Evolutionary conservation across 345 rosid species (phyloP), one percentile per base, ranked within the genome.

Genomic region (Odontarrhena argentea): DNA sequence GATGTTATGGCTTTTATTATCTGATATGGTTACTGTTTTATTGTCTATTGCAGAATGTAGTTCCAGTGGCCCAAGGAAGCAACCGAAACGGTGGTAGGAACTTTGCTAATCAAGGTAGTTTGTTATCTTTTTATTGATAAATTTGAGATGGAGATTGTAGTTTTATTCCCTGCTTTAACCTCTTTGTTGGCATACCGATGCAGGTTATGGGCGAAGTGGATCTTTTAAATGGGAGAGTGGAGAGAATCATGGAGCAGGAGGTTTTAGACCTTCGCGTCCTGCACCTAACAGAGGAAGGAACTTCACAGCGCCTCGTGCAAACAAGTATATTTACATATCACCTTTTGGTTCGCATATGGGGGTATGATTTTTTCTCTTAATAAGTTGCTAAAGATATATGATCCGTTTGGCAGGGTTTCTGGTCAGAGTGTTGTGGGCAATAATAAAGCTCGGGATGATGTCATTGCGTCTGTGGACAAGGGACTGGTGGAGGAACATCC

Each of bases 141-240:
- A 8, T 32, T 36, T 15, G 24, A 67, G 35, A 9, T 61, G n/a
- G 13, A 5, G 32, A 4, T 60, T 15, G 5, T 26, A 4, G 2
- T 40, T 28, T 47, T 55, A 11, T 67, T 40, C 53, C 52, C 22
- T 18, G 8, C 18, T 66, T 60, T 67, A 60, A 60, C 37, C 42
- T 73, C 53, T 53, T 60, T 74, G 59, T 60, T 47, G 6, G 40
- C 68, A 24, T 25, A 55, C 78, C 75, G 83, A 73, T 82, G 72
- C 77, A 60, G 75, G 80, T 52, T 80, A 82, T 61, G 83, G 81
- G 57, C 81, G 86, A 79, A 74, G 48, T 79, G 71, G 76, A 11
- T 64, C 78, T 71, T 8, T 76, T 43, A 79, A 76, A 59, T 82
- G 88, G 80, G 98, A 80, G 41, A 89, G 73, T 78, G 88, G 86